A percentile compares a stretch with the other conserved stretches of the same genome.
Evolutionary conservation across 2,329 filamentous ascomycete species (phyloP).

Genomic region (Macrophomina tecta): DNA sequence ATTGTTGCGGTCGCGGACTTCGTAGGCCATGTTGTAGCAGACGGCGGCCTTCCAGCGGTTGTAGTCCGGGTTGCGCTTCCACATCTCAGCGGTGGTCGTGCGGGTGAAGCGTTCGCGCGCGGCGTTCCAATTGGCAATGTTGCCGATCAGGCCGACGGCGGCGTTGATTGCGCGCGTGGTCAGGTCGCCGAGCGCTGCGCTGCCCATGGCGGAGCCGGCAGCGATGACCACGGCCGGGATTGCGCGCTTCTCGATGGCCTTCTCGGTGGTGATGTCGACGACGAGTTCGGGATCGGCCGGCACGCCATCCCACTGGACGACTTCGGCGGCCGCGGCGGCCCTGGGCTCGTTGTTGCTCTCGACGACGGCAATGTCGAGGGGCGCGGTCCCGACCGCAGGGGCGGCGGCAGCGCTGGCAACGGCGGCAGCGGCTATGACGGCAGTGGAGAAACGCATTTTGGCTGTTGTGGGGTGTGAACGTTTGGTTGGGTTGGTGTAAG

Average conservation of each 20-base stretch:
- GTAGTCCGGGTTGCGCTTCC: not conserved
- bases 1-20: not conserved
- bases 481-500: no score
- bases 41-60: not conserved
- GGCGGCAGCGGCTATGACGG: no score
- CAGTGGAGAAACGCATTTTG: no score
- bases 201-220: not conserved
- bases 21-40: conserved; percentile 3
- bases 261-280: not conserved
- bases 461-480: no score
- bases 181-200: not conserved
- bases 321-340: no score
- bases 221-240: not conserved
- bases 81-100: not conserved
- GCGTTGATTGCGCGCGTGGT: not conserved
- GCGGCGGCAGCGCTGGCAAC: no score
- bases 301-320: no score
- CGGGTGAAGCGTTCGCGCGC: not conserved
- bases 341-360: no score
- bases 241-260: not conserved
- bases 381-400: no score
- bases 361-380: no score
- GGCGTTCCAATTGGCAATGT: not conserved
- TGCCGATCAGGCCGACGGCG: not conserved
- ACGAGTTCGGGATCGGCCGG: not conserved